A percentile compares a stretch with the other conserved stretches of the same genome.
These are phyloP conservation scores for Protea cynaroides DNA, from an alignment of 164 flowering plant species.

Conservation along the genomic window DNA sequence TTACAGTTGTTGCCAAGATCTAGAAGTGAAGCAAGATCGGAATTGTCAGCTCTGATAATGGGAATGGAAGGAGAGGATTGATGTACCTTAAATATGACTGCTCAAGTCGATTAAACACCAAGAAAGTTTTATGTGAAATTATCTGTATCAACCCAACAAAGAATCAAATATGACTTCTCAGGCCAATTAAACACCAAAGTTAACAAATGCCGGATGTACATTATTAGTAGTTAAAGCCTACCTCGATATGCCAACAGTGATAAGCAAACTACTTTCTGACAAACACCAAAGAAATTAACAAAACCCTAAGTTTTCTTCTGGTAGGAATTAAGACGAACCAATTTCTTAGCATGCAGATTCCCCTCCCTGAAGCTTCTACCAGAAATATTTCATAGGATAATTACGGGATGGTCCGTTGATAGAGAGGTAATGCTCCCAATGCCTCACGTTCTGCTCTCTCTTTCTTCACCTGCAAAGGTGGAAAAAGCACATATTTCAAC, in stretches of 20 bases:
- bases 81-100: too few species aligned
- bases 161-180: background rate
- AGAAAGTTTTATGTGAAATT: background rate
- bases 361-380: background rate
- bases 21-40: too few species aligned
- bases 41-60: too few species aligned
- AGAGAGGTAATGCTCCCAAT: constrained; percentile 86
- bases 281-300: background rate
- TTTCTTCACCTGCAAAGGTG: constrained; percentile 58
- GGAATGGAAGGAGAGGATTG: too few species aligned
- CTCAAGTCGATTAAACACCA: too few species aligned
- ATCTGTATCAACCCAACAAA: too few species aligned
- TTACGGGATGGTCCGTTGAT: constrained; percentile 73
- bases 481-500: background rate
- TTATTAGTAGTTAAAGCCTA: background rate
- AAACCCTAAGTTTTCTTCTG: background rate
- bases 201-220: background rate
- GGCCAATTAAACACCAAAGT: background rate
- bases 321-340: background rate
- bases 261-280: background rate
- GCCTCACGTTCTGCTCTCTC: constrained; percentile 87
- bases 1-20: too few species aligned
- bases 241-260: background rate
- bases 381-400: background rate
- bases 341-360: background rate